Evolutionary conservation across 768 basidiomycete species (phyloP), one percentile per base, ranked within the genome.

Genomic region (Kwoniella botswanensis): DNA sequence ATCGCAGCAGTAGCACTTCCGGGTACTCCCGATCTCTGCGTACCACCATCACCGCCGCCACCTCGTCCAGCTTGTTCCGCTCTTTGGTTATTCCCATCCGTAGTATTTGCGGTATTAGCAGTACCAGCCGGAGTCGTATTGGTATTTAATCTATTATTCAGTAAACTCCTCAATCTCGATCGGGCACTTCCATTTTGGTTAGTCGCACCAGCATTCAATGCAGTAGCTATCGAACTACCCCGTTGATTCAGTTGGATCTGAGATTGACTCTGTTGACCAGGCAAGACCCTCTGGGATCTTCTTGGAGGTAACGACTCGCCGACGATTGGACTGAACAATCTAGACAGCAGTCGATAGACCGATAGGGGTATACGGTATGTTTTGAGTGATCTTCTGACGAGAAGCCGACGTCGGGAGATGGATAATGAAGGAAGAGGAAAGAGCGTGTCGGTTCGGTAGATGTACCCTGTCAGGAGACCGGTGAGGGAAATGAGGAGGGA

Each of bases 371-470:
- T 82, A 26, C 94, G 89, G 86, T 93, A 95, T 3, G 87, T 83
- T 77, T 94, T 94, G 26, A 81, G 71, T 0, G 80, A 75, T 21
- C 76, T 58, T 21, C 29, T 52, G 11, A 50, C 57, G 10, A 72
- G 74, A 46, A 79, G 62, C 15, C 78, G 71, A 4, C 74, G 70
- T 1, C 71, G 72, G 12, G 74, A 68, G n/a, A 71, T 60, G 46
- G 69, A 59, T 26, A 79, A 55, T 9, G 76, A 66, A n/a, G 81
- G 71, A 3, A 76, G 55, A 61, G 94, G 86, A 65, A 88, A 89
- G 18, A 92, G 87, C 17, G 93, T 78, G 79, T 94, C 93, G 9
- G 93, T 91, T 50, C 93, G 90, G 81, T 95, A 96, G 44, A 93
- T 84, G 75, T 90, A 88, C 0, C 94, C 93, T 6, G 88, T 84